A percentile compares a stretch with the other conserved stretches of the same genome.
phyloP scores from a whole-genome alignment of 78 protist species.

The Pelomyxa schiedti region DNA sequence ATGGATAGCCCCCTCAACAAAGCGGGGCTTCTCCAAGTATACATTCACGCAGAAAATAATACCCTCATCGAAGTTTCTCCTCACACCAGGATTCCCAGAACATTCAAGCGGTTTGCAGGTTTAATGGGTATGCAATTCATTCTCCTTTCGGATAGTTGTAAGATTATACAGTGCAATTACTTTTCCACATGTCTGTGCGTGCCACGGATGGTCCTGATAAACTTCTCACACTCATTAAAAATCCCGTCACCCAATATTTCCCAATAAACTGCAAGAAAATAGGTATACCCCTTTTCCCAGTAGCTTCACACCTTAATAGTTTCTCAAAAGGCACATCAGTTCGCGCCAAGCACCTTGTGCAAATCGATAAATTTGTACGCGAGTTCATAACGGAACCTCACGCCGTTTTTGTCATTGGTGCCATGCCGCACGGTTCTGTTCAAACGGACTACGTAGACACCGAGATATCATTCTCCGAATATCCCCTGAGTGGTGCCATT shows the following conservation, averaged over 20 bases:
- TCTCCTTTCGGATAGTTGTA: neutral
- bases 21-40: slow-evolving; percentile 89
- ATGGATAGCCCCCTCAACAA: slow-evolving; percentile 95
- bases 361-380: neutral
- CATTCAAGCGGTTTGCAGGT: slow-evolving; percentile 87
- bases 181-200: slow-evolving; percentile 84
- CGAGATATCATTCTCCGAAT: slow-evolving; percentile 55
- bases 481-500: slow-evolving; percentile 74
- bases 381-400: neutral
- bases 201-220: slow-evolving; percentile 77
- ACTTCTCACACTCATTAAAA: slow-evolving; percentile 86
- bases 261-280: slow-evolving; percentile 33
- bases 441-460: slow-evolving; percentile 60
- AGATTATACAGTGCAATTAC: slow-evolving; percentile 71
- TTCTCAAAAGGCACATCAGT: slow-evolving; percentile 21
- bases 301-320: neutral
- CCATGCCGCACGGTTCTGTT: slow-evolving; percentile 72
- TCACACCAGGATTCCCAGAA: slow-evolving; percentile 89
- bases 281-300: neutral
- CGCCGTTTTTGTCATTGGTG: slow-evolving; percentile 72
- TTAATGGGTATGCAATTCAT: slow-evolving; percentile 69
- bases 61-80: slow-evolving; percentile 85
- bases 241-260: slow-evolving; percentile 86
- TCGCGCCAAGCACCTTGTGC: slow-evolving; percentile 13
- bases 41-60: slow-evolving; percentile 59